A percentile compares a stretch with the other conserved stretches of the same genome.
These are phyloP conservation scores for Pulicaria dysenterica DNA, from an alignment of 129 eudicot genomes.

Conservation along the genomic window DNA sequence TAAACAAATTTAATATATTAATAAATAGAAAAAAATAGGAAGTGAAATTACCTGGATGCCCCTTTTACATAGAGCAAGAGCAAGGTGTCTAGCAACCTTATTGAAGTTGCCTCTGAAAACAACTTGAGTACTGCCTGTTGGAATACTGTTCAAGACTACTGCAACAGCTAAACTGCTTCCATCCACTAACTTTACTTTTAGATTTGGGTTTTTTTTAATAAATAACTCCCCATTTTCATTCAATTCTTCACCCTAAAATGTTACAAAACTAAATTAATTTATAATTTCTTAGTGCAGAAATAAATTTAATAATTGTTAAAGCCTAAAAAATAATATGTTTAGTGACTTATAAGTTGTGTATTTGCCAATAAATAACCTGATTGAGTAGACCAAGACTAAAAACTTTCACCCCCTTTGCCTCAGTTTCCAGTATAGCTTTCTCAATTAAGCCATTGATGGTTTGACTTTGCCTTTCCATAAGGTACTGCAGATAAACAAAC, in stretches of 20 bases:
- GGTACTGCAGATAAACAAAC: constrained; percentile 47
- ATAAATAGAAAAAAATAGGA: neutral
- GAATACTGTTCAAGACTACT: constrained; percentile 63
- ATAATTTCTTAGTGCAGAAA: neutral
- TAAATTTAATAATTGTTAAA: neutral
- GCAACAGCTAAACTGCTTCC: constrained; percentile 82
- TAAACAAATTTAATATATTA: neutral
- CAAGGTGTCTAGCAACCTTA: constrained; percentile 66
- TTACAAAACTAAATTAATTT: neutral
- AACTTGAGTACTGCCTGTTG: constrained; percentile 65
- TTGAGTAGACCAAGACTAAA: constrained; percentile 64
- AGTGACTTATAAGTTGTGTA: neutral
- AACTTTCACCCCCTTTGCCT: constrained; percentile 58
- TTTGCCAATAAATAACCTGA: constrained; percentile 44
- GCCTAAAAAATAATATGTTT: too few species aligned
- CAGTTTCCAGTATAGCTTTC: constrained; percentile 71
- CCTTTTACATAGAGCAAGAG: constrained; percentile 57
- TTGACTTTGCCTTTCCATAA: constrained; percentile 52
- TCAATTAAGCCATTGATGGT: constrained; percentile 58
- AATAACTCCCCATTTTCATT: constrained; percentile 56
- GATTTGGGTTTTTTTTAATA: constrained; percentile 52
- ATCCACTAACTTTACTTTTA: constrained; percentile 69
- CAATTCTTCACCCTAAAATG: constrained; percentile 48
- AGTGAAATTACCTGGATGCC: constrained; percentile 60
- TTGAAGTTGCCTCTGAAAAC: constrained; percentile 53